phyloP scores from a whole-genome alignment of 1,284 basidiomycete species.

The Naganishia sp. region DNA sequence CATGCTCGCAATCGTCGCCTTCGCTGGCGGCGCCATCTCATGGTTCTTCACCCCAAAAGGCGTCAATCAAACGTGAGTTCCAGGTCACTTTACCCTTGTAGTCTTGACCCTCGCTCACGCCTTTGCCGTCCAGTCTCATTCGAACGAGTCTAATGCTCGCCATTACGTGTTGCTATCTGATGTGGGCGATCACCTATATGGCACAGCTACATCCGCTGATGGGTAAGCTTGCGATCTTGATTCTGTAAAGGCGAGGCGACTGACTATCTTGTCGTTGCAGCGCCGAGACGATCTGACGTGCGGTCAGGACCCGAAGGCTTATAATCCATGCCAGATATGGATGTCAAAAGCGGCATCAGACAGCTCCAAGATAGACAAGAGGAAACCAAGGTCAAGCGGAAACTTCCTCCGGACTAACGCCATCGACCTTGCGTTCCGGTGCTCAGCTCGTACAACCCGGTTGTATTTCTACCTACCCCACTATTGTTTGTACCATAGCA shows the following conservation, averaged over 20 bases:
- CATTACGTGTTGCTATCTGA: slow-evolving; percentile 78
- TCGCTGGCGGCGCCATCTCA: slow-evolving; percentile 64
- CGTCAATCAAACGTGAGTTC: slow-evolving; percentile 77
- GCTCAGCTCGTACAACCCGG: neutral
- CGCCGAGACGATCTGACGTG: slow-evolving; percentile 47
- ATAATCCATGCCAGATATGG: neutral
- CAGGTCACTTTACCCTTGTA: neutral
- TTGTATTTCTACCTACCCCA: too few species aligned
- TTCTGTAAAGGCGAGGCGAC: slow-evolving; percentile 9
- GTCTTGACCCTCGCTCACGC: neutral
- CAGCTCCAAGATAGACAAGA: too few species aligned
- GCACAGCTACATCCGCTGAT: slow-evolving; percentile 87
- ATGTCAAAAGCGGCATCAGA: neutral
- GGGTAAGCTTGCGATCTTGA: slow-evolving; percentile 56
- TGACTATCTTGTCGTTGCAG: slow-evolving; percentile 34
- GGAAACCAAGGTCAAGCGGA: too few species aligned
- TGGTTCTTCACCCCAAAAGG: slow-evolving; percentile 79
- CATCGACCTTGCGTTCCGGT: neutral
- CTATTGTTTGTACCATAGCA: too few species aligned
- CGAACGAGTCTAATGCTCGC: slow-evolving; percentile 75
- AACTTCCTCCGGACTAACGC: too few species aligned
- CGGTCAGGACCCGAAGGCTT: slow-evolving; percentile 38
- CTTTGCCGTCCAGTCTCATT: slow-evolving; percentile 63
- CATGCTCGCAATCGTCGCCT: slow-evolving; percentile 41
- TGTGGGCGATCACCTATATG: slow-evolving; percentile 90